phyloP scores from a whole-genome alignment of 2,329 filamentous ascomycete species.

The Ceratocystis cubensis region DNA sequence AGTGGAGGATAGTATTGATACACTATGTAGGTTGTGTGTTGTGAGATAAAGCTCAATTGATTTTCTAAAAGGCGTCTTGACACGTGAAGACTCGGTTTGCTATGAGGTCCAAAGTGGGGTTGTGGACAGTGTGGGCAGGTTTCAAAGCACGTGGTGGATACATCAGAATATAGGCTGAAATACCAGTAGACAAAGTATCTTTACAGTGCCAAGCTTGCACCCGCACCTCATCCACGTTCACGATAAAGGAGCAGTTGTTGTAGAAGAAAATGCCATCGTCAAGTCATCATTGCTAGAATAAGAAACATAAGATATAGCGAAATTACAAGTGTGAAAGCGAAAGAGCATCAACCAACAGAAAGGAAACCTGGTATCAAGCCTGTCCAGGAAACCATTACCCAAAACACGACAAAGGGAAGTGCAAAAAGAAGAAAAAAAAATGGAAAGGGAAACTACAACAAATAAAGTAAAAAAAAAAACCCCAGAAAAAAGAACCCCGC shows the following conservation, averaged over 20 bases:
- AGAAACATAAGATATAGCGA: not conserved
- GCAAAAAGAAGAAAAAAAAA: not conserved
- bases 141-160: not conserved
- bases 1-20: not conserved
- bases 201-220: not conserved
- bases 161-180: not conserved
- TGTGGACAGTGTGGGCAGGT: constrained; percentile 5
- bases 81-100: not conserved
- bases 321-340: not conserved
- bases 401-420: not conserved
- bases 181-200: not conserved
- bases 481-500: not conserved
- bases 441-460: not conserved
- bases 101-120: constrained; percentile 21
- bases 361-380: constrained; percentile 3
- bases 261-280: constrained; percentile 3
- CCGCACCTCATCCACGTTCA: not conserved
- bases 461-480: not conserved
- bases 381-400: not conserved
- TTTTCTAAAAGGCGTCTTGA: not conserved
- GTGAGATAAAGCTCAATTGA: not conserved
- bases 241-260: not conserved
- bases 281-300: constrained; percentile 4
- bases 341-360: constrained; percentile 5
- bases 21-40: not conserved